These are phyloP conservation scores for Diospyros kaki DNA, from an alignment of 148 eudicot species.

Conservation along the genomic window DNA sequence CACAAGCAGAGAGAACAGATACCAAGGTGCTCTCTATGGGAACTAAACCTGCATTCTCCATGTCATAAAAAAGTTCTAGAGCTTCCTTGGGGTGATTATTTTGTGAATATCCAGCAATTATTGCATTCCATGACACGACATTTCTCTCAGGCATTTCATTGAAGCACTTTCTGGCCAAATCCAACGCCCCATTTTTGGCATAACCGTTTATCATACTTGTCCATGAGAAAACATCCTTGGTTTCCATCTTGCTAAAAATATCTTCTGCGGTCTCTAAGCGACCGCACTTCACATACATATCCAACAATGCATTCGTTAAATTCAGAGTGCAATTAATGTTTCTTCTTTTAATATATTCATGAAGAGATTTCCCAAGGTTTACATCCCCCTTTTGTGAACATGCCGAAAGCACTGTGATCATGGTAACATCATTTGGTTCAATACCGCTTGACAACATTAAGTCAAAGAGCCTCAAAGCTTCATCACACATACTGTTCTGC, in stretches of 20 bases:
- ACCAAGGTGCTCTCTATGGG: conserved; percentile 60
- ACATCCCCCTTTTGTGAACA: conserved; percentile 52
- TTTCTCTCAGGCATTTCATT: conserved; percentile 59
- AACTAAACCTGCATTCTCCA: conserved; percentile 38
- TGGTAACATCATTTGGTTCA: conserved; percentile 60
- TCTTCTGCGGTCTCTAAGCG: conserved; percentile 28
- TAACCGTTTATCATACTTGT: conserved; percentile 66
- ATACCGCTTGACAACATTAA: conserved; percentile 41
- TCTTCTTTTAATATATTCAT: conserved; percentile 26
- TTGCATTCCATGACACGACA: conserved; percentile 67
- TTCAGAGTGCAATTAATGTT: conserved; percentile 31
- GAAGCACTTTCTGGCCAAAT: conserved; percentile 45
- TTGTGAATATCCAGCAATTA: conserved; percentile 67
- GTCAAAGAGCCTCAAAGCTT: conserved; percentile 52
- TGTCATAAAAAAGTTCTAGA: conserved; percentile 44
- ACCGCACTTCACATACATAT: conserved; percentile 69
- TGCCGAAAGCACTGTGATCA: conserved; percentile 57
- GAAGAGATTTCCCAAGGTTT: conserved; percentile 32
- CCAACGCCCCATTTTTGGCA: conserved; percentile 48
- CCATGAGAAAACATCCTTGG: conserved; percentile 67
- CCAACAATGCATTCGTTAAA: conserved; percentile 58
- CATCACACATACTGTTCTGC: conserved; percentile 37
- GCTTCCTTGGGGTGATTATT: conserved; percentile 55
- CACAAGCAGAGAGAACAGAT: conserved; percentile 57
- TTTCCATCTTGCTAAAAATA: conserved; percentile 47